Conservation (phyloP, 148 eudicot species). For the Mesembryanthemum crystallinum region DNA sequence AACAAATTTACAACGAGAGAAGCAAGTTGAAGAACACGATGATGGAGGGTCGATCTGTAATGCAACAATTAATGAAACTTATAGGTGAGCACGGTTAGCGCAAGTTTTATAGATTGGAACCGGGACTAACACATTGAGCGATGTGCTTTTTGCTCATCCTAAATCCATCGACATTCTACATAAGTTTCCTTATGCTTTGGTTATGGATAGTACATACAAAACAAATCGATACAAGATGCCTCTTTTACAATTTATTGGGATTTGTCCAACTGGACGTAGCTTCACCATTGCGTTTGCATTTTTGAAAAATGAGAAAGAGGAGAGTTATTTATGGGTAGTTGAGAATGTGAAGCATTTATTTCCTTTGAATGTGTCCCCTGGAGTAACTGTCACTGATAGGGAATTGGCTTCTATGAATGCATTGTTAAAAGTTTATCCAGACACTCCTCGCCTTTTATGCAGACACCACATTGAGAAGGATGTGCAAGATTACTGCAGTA, state of each 20-base stretch:
- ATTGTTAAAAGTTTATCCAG: neutral
- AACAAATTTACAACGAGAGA: neutral
- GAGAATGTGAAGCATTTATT: neutral
- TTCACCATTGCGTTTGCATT: neutral
- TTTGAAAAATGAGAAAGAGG: neutral
- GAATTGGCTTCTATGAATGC: neutral
- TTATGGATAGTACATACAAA: neutral
- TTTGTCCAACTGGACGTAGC: neutral
- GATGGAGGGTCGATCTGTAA: neutral
- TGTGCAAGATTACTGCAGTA: neutral
- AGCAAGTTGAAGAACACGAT: neutral
- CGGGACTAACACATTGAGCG: neutral
- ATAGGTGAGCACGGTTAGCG: neutral
- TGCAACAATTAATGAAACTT: neutral
- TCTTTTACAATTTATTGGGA: no score
- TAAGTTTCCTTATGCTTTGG: neutral
- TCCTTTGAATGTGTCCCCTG: neutral
- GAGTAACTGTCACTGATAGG: neutral
- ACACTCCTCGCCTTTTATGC: neutral
- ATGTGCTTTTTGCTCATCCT: neutral
- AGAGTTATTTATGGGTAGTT: neutral
- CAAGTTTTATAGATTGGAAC: neutral
- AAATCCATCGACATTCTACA: neutral
- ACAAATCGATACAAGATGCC: neutral
- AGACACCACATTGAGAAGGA: neutral